phyloP scores from a whole-genome alignment of 257 asterid genomes.

The Nicotiana sylvestris region DNA sequence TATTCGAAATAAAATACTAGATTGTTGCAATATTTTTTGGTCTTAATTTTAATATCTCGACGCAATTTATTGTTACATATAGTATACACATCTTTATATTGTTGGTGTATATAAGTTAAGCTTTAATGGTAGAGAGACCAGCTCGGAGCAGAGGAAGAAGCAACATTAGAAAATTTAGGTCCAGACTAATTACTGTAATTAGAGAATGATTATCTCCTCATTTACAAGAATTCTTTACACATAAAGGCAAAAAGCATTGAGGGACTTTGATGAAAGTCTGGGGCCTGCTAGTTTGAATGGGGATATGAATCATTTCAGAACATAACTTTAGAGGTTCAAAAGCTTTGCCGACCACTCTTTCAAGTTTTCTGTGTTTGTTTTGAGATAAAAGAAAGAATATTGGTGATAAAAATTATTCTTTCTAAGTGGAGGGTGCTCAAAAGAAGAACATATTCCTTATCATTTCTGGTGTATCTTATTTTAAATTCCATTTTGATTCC shows the following conservation, averaged over 20 bases:
- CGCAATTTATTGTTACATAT: no score
- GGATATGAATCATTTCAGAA: constrained; percentile 14
- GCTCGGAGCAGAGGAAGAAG: background rate
- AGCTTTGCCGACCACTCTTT: constrained; percentile 12
- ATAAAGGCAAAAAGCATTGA: background rate
- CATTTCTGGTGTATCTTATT: constrained; percentile 29
- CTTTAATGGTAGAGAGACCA: no score
- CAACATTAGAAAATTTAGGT: background rate
- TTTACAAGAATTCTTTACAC: background rate
- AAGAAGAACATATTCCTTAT: constrained; percentile 53
- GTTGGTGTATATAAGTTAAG: no score
- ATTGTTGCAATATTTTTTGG: no score
- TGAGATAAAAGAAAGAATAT: constrained; percentile 42
- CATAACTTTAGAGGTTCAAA: background rate
- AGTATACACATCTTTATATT: no score
- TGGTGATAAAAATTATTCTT: constrained; percentile 42
- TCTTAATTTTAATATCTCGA: no score
- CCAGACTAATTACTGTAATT: background rate
- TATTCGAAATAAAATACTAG: no score
- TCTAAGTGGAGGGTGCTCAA: constrained; percentile 51
- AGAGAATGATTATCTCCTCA: background rate
- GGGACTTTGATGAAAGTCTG: constrained; percentile 8
- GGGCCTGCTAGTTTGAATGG: background rate
- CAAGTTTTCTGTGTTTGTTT: constrained; percentile 11
- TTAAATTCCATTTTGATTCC: constrained; percentile 34